phyloP scores from a whole-genome alignment of 2,329 filamentous ascomycete species.

The Calonectria ilicicola region DNA sequence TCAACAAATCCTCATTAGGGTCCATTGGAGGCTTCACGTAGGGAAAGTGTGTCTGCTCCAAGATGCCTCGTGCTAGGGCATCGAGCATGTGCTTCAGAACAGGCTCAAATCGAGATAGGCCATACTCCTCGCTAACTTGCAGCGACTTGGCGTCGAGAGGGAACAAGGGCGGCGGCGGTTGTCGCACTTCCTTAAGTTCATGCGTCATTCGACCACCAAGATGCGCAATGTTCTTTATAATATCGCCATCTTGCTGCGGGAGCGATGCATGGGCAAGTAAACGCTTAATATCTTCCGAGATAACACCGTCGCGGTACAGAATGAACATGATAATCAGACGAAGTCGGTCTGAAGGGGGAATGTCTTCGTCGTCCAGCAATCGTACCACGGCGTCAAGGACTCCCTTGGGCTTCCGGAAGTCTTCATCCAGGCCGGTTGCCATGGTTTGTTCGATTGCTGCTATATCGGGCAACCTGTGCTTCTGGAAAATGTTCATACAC shows the following conservation, averaged over 20 bases:
- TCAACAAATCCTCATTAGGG: conserved; percentile 68
- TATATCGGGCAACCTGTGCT: conserved; percentile 86
- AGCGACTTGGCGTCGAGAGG: conserved; percentile 70
- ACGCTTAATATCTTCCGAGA: conserved; percentile 85
- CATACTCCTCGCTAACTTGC: conserved; percentile 78
- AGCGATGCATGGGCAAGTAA: conserved; percentile 86
- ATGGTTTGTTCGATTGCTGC: conserved; percentile 91
- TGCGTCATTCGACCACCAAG: conserved; percentile 81
- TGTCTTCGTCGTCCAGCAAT: conserved; percentile 85
- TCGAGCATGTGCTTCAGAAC: conserved; percentile 87
- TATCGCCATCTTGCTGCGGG: conserved; percentile 77
- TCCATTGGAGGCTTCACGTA: conserved; percentile 79
- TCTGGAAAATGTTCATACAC: conserved; percentile 93
- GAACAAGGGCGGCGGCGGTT: conserved; percentile 76
- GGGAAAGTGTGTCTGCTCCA: conserved; percentile 77
- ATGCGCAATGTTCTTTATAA: conserved; percentile 82
- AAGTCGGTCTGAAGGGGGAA: conserved; percentile 79
- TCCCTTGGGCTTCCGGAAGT: conserved; percentile 91
- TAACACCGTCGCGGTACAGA: conserved; percentile 86
- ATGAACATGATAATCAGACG: conserved; percentile 89
- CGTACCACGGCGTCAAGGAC: conserved; percentile 86
- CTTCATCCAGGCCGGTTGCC: conserved; percentile 92
- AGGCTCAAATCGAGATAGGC: conserved; percentile 88
- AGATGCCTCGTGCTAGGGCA: conserved; percentile 72
- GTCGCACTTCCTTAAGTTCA: conserved; percentile 80